Conservation (phyloP, 2,329 filamentous ascomycete species). For the Zasmidium citrigriseum region DNA sequence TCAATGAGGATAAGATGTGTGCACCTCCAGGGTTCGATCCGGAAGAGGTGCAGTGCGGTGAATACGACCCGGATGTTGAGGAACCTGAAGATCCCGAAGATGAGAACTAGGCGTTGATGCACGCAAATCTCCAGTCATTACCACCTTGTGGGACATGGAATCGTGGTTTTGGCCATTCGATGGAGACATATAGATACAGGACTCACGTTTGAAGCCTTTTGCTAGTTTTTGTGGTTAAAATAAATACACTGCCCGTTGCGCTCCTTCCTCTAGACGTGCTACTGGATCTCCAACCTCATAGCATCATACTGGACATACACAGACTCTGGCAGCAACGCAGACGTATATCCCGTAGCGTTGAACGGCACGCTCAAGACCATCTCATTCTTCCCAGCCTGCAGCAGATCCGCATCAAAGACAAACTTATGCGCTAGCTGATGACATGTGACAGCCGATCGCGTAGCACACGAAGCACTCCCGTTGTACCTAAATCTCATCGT, state of each 20-base stretch:
- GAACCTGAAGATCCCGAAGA: no score
- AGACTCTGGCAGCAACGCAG: conserved; percentile 55
- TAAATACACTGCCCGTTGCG: background rate
- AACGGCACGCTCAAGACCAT: conserved; percentile 60
- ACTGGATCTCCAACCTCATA: conserved; percentile 58
- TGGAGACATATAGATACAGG: no score
- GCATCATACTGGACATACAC: conserved; percentile 69
- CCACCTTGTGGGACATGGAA: no score
- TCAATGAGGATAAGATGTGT: no score
- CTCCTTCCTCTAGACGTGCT: conserved; percentile 6
- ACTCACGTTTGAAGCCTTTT: no score
- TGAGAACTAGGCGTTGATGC: no score
- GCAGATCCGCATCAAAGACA: conserved; percentile 51
- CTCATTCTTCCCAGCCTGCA: conserved; percentile 57
- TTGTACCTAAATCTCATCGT: conserved; percentile 44
- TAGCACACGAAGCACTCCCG: conserved; percentile 61
- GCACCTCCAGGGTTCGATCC: no score
- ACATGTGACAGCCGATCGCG: conserved; percentile 61
- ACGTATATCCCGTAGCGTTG: conserved; percentile 61
- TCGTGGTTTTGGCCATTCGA: no score
- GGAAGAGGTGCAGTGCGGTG: no score
- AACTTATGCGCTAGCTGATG: conserved; percentile 65
- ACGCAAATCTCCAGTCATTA: no score
- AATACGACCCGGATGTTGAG: no score
- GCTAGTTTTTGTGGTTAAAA: no score